Evolutionary conservation across 1,139 yeast species (phyloP), one percentile per base, ranked within the genome.

Genomic region (Yamadazyma mexicana): DNA sequence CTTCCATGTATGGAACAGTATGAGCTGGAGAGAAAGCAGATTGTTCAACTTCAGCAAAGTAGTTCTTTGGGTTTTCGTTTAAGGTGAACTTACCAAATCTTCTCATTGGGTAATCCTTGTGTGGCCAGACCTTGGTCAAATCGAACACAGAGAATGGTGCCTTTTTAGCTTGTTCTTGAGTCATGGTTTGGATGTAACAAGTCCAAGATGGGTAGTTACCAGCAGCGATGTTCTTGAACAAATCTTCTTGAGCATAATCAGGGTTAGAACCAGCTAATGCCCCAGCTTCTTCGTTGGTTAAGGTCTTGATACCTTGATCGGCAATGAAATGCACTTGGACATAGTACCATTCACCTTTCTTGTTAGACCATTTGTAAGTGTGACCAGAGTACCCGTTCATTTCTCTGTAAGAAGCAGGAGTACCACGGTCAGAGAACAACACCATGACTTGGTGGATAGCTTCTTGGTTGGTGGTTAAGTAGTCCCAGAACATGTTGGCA

Each of bases 21-120:
- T 87, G 88, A 31, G 89, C 77, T 45, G 95, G 95, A 35, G 89
- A 74, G 66, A 86, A 84, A 11, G 91, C 91, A 48, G 84, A 83
- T 65, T 83, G 91, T 66, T 84, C 92, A 54, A 83, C 81, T 61
- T 84, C 91, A 51, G 88, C 88, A 66, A 83, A 83, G 69, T 83
- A 84, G 66, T 84, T 84, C 62, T 78, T 68, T 49, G 89, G 87
- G 69, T 84, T 84, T 63, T 78, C 79, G 67, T 84, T 81, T 57
- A 84, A 71, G 25, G 76, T 73, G 49, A 84, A 72, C 64, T 77
- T 77, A 59, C 91, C 92, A 61, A 84, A 81, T 56, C 76, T 75
- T 65, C 89, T 77, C 64, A 84, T 61, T 56, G 92, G 92, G 73
- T 75, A 84, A 47, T 84, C 84, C 55, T 64, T 66, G 64, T 84